Evolutionary conservation across 2,329 filamentous ascomycete genomes (phyloP).

Genomic region (Phaeosphaeria sp.): DNA sequence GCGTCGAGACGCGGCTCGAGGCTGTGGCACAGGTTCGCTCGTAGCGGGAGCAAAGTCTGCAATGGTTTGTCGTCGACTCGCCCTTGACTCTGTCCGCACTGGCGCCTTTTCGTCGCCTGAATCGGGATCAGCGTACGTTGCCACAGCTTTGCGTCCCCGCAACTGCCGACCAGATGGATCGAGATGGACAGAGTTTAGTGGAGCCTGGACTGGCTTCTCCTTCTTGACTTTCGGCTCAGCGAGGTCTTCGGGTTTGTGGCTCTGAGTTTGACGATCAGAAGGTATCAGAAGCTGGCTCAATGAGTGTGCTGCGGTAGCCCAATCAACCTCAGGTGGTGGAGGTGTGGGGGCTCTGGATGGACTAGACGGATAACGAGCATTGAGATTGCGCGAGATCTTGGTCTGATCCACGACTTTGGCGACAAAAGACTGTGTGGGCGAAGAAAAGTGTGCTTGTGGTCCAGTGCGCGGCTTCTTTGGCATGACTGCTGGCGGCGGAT

Average conservation of each 20-base stretch:
- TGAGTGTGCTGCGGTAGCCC: slow-evolving; percentile 83
- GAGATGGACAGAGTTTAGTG: slow-evolving; percentile 47
- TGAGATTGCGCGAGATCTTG: slow-evolving; percentile 69
- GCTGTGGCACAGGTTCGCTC: slow-evolving; percentile 25
- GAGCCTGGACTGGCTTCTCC: slow-evolving; percentile 56
- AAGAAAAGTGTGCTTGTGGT: slow-evolving; percentile 75
- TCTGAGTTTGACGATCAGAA: slow-evolving; percentile 73
- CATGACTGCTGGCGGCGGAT: slow-evolving; percentile 44
- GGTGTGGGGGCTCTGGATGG: slow-evolving; percentile 62
- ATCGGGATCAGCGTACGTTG: slow-evolving; percentile 62
- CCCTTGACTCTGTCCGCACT: slow-evolving; percentile 30
- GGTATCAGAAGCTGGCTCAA: slow-evolving; percentile 84
- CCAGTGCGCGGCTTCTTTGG: slow-evolving; percentile 67
- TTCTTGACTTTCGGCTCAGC: slow-evolving; percentile 63
- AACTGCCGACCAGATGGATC: slow-evolving; percentile 66
- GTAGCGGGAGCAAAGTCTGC: slow-evolving; percentile 42
- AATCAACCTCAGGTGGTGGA: slow-evolving; percentile 81
- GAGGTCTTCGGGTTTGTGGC: slow-evolving; percentile 79
- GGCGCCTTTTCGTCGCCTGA: slow-evolving; percentile 43
- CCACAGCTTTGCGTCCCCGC: slow-evolving; percentile 68
- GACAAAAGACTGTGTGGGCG: slow-evolving; percentile 85
- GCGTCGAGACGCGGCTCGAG: slow-evolving; percentile 44
- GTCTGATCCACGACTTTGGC: slow-evolving; percentile 77
- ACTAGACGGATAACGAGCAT: slow-evolving; percentile 51
- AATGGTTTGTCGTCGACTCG: slow-evolving; percentile 49